Evolutionary conservation across 2,329 filamentous ascomycete genomes (phyloP), one percentile per base, ranked within the genome.

Genomic region (Talaromyces sp.): DNA sequence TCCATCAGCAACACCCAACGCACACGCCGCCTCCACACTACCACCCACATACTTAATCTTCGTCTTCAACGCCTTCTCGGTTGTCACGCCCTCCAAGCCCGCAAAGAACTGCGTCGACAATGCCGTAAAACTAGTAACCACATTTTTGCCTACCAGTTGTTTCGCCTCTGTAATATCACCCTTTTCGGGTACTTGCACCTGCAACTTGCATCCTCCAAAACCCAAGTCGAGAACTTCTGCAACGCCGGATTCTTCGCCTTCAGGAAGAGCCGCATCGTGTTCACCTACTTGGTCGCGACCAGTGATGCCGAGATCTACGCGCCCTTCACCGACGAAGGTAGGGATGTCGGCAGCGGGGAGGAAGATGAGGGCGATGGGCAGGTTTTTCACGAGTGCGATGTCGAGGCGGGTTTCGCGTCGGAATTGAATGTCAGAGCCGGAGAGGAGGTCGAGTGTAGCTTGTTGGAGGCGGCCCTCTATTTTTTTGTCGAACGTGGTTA

Each of bases 361-460:
- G 84, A 99, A 99, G 75, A 99, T 89, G 67, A 99, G 90, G 16
- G 95, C 95, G 72, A 99, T 92, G 41, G 91, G 92, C 33, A 95
- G 88, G 81, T 99, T 99, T 84, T 97, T 96, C 75, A 98, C 95
- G 31, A 99, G 89, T 16, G 95, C 95, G 75, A 99, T 97, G 78
- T 99, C 95, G 73, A 98, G 91, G 66, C 95, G 90, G 77, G 90
- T 93, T 83, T 97, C 93, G 75, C 95, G 90, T 77, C 91, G 89
- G 83, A 99, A 99, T 79, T 99, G 93, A 73, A 99, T 94, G 78
- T 99, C 95, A 73, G 91, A 92, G 70, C 95, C 95, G 74, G 93
- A 86, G 63, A 99, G 90, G 60, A 99, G 89, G 77, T 98, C 93
- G 60, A 99, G 87, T 63, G 91, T 88, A 66, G 92, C 88, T 80